Conservation (phyloP, 169 alveolate genomes). For the Eimeria brunetti region DNA sequence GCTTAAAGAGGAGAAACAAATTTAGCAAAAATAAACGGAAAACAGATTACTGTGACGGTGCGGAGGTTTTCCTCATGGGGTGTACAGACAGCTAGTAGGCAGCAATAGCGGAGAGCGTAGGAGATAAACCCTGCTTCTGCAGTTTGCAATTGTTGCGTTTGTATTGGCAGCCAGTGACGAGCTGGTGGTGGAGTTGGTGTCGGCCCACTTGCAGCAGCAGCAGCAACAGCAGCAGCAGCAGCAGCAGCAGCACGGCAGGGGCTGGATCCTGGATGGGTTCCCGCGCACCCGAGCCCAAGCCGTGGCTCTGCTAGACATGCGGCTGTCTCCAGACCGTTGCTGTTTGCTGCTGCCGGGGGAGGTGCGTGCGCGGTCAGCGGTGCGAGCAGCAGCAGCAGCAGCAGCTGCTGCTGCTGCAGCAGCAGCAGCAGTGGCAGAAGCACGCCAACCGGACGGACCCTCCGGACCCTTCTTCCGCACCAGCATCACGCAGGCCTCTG, state of each 20-base stretch:
- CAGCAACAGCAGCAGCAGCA: constrained; percentile 81
- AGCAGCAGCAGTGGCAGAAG: constrained; percentile 2
- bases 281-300: constrained; percentile 93
- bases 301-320: constrained; percentile 84
- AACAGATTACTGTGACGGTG: background rate
- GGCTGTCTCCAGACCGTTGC: constrained; percentile 55
- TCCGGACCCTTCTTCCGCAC: constrained; percentile 26
- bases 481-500: constrained; percentile 29
- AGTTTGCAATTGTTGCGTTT: constrained; percentile 1
- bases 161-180: constrained; percentile 87
- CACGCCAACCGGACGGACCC: background rate
- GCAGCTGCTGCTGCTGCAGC: constrained; percentile 4
- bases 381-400: background rate
- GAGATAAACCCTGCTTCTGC: background rate
- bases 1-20: background rate
- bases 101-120: background rate
- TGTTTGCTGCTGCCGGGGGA: constrained; percentile 44
- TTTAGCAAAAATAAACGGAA: background rate
- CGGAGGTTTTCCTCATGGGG: background rate
- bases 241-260: constrained; percentile 84
- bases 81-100: background rate
- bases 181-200: constrained; percentile 87
- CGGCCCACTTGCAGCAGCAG: constrained; percentile 35
- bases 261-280: constrained; percentile 93
- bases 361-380: constrained; percentile 6